Evolutionary conservation across 140 eudicot genomes (phyloP).

Genomic region (Cichorium intybus): DNA sequence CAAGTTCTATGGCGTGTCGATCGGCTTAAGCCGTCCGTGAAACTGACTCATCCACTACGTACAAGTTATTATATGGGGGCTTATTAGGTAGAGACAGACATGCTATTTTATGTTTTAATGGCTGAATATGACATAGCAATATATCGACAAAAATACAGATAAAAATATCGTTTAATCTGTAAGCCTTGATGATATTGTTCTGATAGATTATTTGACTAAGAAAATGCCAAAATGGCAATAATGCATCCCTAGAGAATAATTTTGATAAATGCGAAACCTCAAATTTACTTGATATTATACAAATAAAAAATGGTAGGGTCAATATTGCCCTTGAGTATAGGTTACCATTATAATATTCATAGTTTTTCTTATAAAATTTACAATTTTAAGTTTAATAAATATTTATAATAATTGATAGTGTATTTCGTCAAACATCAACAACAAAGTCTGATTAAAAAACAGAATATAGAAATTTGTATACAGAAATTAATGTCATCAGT

Average conservation of each 20-base stretch:
- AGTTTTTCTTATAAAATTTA: neutral
- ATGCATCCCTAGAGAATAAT: constrained; percentile 18
- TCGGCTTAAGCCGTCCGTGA: constrained; percentile 26
- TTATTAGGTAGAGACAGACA: neutral
- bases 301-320: neutral
- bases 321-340: neutral
- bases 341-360: neutral
- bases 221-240: constrained; percentile 23
- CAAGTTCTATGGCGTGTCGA: neutral
- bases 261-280: neutral
- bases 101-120: neutral
- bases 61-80: neutral
- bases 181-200: neutral
- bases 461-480: neutral
- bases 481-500: neutral
- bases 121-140: neutral
- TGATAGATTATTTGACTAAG: constrained; percentile 12
- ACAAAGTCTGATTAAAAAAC: neutral
- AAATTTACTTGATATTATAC: neutral
- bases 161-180: neutral
- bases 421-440: neutral
- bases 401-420: neutral
- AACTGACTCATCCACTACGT: neutral
- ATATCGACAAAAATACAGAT: neutral
- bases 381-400: neutral